These are phyloP conservation scores for Pichia ethanolica DNA, from an alignment of 805 yeast genomes.

Conservation along the genomic window DNA sequence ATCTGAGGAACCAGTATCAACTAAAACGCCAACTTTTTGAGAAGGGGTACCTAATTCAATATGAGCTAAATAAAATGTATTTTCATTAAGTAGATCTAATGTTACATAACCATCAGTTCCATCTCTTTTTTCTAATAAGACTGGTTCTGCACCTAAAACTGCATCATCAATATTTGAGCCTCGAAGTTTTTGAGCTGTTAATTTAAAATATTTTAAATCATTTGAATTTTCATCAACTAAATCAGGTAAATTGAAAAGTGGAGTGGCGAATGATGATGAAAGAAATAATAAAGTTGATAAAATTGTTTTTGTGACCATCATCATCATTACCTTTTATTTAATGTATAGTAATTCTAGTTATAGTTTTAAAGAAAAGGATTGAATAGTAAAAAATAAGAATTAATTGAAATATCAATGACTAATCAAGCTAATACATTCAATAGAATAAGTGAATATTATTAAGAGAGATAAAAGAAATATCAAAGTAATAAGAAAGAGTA, in stretches of 20 bases:
- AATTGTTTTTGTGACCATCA: not conserved
- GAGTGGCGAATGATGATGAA: not conserved
- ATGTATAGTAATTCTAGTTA: too few species aligned
- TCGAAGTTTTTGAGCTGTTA: constrained; percentile 17
- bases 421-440: too few species aligned
- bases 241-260: not conserved
- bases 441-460: too few species aligned
- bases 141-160: constrained; percentile 12
- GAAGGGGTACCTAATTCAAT: constrained; percentile 49
- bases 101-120: constrained; percentile 19
- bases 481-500: too few species aligned
- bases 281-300: not conserved
- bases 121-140: constrained; percentile 11
- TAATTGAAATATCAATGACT: too few species aligned
- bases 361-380: too few species aligned
- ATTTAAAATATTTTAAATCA: constrained; percentile 12
- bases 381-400: too few species aligned
- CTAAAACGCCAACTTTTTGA: constrained; percentile 46
- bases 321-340: too few species aligned
- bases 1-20: constrained; percentile 76
- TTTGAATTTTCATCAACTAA: not conserved
- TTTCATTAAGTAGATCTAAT: constrained; percentile 32
- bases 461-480: too few species aligned
- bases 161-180: constrained; percentile 6
- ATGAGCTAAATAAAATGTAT: constrained; percentile 38